phyloP scores from a whole-genome alignment of 1,284 basidiomycete genomes.

The Puccinia novopanici region DNA sequence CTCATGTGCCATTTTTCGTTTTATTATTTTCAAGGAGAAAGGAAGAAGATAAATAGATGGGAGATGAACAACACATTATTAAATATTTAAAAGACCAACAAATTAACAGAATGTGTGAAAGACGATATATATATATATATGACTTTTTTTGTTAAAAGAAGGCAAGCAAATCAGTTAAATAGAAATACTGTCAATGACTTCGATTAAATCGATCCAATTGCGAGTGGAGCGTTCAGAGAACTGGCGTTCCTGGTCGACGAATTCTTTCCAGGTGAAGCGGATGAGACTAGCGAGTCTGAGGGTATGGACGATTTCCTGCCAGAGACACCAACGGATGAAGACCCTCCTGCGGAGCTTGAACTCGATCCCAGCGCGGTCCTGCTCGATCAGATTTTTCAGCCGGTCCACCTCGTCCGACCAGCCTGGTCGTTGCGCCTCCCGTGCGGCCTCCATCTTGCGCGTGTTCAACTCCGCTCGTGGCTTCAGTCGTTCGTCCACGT shows the following conservation, averaged over 20 bases:
- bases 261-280: slow-evolving; percentile 33
- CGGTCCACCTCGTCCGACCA: slow-evolving; percentile 81
- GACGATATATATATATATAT: neutral
- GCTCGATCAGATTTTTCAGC: slow-evolving; percentile 69
- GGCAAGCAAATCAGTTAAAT: neutral
- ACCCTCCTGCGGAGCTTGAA: slow-evolving; percentile 50
- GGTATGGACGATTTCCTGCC: slow-evolving; percentile 52
- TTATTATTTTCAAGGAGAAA: too few species aligned
- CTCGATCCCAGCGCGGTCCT: slow-evolving; percentile 66
- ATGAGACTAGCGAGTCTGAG: slow-evolving; percentile 34
- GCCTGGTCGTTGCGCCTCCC: slow-evolving; percentile 70
- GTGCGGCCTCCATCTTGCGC: slow-evolving; percentile 72
- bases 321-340: slow-evolving; percentile 54
- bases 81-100: too few species aligned
- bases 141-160: too few species aligned
- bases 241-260: slow-evolving; percentile 37
- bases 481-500: slow-evolving; percentile 74
- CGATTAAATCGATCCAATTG: slow-evolving; percentile 40
- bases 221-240: slow-evolving; percentile 26
- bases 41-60: too few species aligned
- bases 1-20: too few species aligned
- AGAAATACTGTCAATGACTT: slow-evolving; percentile 30
- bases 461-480: slow-evolving; percentile 77
- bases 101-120: neutral
- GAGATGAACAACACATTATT: too few species aligned